Evolutionary conservation across 208 protist species (phyloP).

Genomic region (Acanthamoeba lugdunensis): DNA sequence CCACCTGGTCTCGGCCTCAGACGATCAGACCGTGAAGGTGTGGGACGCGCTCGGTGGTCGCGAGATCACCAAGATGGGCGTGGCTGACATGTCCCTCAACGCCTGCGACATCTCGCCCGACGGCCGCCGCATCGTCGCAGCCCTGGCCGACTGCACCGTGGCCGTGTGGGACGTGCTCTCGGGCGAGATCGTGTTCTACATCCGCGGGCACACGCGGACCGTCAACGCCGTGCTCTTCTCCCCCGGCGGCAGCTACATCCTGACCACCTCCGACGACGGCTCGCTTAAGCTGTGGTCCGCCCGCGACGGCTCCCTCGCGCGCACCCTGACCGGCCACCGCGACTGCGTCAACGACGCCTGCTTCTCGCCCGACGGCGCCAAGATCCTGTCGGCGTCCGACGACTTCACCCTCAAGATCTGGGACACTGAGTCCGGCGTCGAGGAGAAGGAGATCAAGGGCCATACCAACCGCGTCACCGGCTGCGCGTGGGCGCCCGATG

Average conservation of each 20-base stretch:
- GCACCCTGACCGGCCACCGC: slow-evolving; percentile 45
- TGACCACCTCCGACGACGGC: slow-evolving; percentile 74
- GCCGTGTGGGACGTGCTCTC: slow-evolving; percentile 80
- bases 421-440: slow-evolving; percentile 14
- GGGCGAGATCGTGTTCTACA: slow-evolving; percentile 19
- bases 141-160: slow-evolving; percentile 64
- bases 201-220: neutral
- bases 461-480: slow-evolving; percentile 71
- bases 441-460: slow-evolving; percentile 36
- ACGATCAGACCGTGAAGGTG: slow-evolving; percentile 77
- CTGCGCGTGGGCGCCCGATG: slow-evolving; percentile 60
- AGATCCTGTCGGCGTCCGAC: slow-evolving; percentile 70
- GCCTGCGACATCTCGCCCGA: slow-evolving; percentile 75
- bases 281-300: slow-evolving; percentile 79
- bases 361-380: slow-evolving; percentile 62
- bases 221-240: slow-evolving; percentile 68
- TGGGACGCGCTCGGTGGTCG: slow-evolving; percentile 78
- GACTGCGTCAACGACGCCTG: slow-evolving; percentile 70
- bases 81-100: slow-evolving; percentile 50
- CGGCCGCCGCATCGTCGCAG: slow-evolving; percentile 77
- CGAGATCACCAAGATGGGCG: slow-evolving; percentile 43
- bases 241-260: slow-evolving; percentile 9
- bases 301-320: neutral
- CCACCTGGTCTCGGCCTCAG: slow-evolving; percentile 73
- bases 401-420: slow-evolving; percentile 72